phyloP scores from a whole-genome alignment of 2,329 filamentous ascomycete species.

The Trichoderma oligosporum region DNA sequence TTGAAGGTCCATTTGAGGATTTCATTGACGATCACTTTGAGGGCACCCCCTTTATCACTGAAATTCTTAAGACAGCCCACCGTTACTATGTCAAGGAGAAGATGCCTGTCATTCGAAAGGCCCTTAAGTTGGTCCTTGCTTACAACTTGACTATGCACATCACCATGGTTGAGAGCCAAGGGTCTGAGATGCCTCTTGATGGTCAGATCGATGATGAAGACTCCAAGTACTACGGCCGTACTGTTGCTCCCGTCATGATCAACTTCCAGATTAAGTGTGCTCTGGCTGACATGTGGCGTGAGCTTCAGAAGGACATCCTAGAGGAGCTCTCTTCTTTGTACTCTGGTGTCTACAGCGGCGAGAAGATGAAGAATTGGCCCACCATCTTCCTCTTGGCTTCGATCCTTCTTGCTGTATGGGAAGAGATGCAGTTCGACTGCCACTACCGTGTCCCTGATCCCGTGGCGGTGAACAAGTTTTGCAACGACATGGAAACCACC shows the following conservation, averaged over 20 bases:
- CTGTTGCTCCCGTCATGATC: slow-evolving; percentile 94
- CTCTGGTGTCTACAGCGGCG: slow-evolving; percentile 96
- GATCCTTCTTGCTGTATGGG: slow-evolving; percentile 91
- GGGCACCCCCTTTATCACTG: slow-evolving; percentile 89
- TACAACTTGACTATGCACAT: slow-evolving; percentile 95
- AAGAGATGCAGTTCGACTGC: slow-evolving; percentile 98
- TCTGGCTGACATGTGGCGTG: slow-evolving; percentile 96
- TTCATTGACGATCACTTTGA: slow-evolving; percentile 97
- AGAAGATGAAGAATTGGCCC: slow-evolving; percentile 98
- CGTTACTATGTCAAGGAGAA: slow-evolving; percentile 88
- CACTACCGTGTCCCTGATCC: slow-evolving; percentile 90
- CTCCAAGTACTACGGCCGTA: slow-evolving; percentile 86
- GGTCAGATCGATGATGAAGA: slow-evolving; percentile 83
- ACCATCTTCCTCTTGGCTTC: slow-evolving; percentile 97
- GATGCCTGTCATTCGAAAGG: slow-evolving; percentile 87
- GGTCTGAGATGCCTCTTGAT: slow-evolving; percentile 70
- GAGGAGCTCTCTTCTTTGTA: slow-evolving; percentile 90
- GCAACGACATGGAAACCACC: slow-evolving; percentile 91
- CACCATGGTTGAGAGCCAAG: slow-evolving; percentile 87
- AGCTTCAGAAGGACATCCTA: slow-evolving; percentile 91
- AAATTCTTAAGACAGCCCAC: slow-evolving; percentile 94
- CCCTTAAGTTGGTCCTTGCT: slow-evolving; percentile 87
- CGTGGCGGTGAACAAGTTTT: slow-evolving; percentile 86
- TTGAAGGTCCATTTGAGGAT: slow-evolving; percentile 84
- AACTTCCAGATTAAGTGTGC: slow-evolving; percentile 99